Conservation (phyloP, 2,329 filamentous ascomycete genomes). For the Fusarium subglutinans region DNA sequence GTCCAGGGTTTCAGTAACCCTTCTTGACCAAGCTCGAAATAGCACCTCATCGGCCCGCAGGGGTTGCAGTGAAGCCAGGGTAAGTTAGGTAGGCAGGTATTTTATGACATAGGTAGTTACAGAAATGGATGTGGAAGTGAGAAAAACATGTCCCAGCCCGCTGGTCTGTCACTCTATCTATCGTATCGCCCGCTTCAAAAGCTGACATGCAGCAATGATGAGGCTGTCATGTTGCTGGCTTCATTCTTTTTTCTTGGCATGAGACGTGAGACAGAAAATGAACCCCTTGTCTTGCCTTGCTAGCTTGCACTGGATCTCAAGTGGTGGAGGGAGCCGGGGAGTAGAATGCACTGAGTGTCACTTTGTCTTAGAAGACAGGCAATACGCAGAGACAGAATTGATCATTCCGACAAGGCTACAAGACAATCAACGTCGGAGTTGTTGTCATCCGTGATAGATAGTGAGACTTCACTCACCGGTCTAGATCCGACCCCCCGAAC, state of each 20-base stretch:
- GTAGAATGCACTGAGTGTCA: background rate
- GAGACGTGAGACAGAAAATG: background rate
- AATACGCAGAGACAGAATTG: background rate
- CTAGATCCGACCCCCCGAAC: constrained; percentile 24
- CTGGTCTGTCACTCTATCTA: background rate
- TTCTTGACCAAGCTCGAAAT: constrained; percentile 14
- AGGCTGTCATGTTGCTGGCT: background rate
- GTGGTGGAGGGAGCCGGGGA: constrained; percentile 3
- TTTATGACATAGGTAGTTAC: background rate
- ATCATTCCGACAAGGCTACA: background rate
- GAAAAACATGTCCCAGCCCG: background rate
- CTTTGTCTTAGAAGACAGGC: background rate
- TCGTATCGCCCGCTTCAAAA: background rate
- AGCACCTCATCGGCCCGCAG: constrained; percentile 2
- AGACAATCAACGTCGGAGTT: constrained; percentile 9
- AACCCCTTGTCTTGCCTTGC: background rate
- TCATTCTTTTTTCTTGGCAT: constrained; percentile 5
- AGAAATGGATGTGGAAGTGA: background rate
- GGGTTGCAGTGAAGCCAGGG: constrained; percentile 5
- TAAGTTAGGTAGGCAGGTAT: background rate
- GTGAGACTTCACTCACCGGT: constrained; percentile 8
- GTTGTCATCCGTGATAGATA: background rate
- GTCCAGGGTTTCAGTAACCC: background rate
- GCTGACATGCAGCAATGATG: constrained; percentile 13
- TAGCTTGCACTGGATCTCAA: background rate